Percentiles rank a stretch among this genome's conserved stretches.
phyloP scores from a whole-genome alignment of 305 asterid genomes.

The Striga hermonthica region DNA sequence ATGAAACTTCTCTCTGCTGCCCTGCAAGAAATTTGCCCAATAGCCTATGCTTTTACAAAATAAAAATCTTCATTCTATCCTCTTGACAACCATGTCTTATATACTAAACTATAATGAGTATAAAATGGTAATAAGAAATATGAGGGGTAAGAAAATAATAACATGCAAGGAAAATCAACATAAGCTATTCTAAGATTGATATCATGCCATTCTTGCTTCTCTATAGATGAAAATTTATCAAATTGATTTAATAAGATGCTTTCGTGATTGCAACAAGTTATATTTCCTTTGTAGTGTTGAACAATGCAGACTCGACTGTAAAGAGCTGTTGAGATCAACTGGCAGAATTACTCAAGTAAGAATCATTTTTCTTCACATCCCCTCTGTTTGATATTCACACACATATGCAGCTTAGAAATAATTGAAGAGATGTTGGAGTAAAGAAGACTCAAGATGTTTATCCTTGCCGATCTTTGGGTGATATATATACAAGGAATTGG shows the following conservation, averaged over 20 bases:
- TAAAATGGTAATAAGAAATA: too few species aligned
- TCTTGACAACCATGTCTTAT: too few species aligned
- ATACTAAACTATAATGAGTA: too few species aligned
- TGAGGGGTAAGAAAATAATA: too few species aligned
- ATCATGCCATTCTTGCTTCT: background rate
- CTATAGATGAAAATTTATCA: background rate
- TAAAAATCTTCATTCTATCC: too few species aligned
- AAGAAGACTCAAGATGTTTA: background rate
- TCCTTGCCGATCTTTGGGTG: too few species aligned
- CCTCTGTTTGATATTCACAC: background rate
- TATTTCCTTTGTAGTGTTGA: background rate
- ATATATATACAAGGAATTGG: too few species aligned
- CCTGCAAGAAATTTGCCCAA: too few species aligned
- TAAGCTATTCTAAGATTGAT: background rate
- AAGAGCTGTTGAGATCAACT: slow-evolving; percentile 9
- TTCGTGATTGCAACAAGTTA: background rate
- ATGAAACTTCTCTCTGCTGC: too few species aligned
- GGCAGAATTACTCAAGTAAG: slow-evolving; percentile 7
- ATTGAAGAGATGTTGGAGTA: background rate
- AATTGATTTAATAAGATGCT: background rate
- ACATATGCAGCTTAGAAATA: background rate
- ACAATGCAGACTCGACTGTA: slow-evolving; percentile 8
- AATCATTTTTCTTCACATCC: background rate
- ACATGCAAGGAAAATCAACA: background rate
- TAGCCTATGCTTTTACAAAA: too few species aligned